A percentile compares a stretch with the other conserved stretches of the same genome.
Conservation (phyloP, 2,329 filamentous ascomycete genomes). For the Aspergillus puulaauensis region DNA sequence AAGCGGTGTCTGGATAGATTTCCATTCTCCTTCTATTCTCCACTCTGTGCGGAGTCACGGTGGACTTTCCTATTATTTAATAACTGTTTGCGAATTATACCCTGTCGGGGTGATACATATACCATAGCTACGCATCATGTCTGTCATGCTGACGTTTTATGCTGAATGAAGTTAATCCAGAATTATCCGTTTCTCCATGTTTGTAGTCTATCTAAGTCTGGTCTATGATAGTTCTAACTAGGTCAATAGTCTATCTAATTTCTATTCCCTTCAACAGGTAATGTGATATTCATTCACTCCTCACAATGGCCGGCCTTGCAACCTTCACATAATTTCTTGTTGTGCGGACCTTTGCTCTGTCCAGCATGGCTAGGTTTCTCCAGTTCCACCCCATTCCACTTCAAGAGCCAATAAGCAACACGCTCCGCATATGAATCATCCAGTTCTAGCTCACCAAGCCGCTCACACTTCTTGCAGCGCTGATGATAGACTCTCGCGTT, state of each 20-base stretch:
- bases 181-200: neutral
- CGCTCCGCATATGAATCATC: neutral
- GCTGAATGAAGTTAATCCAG: neutral
- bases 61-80: neutral
- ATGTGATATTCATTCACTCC: too few species aligned
- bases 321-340: neutral
- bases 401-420: neutral
- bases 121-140: conserved; percentile 1
- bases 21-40: neutral
- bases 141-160: neutral
- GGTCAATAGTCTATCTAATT: neutral
- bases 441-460: neutral
- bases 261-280: neutral
- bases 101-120: neutral
- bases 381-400: neutral
- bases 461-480: neutral
- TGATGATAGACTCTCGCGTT: neutral
- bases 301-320: too few species aligned
- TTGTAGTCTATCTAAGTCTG: neutral
- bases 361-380: neutral
- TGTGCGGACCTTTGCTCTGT: too few species aligned
- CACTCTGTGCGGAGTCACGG: neutral
- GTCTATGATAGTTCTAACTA: too few species aligned
- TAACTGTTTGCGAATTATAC: neutral
- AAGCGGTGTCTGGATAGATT: neutral